Conservation (phyloP, 2,329 filamentous ascomycete species). For the Xylaria sp. region DNA sequence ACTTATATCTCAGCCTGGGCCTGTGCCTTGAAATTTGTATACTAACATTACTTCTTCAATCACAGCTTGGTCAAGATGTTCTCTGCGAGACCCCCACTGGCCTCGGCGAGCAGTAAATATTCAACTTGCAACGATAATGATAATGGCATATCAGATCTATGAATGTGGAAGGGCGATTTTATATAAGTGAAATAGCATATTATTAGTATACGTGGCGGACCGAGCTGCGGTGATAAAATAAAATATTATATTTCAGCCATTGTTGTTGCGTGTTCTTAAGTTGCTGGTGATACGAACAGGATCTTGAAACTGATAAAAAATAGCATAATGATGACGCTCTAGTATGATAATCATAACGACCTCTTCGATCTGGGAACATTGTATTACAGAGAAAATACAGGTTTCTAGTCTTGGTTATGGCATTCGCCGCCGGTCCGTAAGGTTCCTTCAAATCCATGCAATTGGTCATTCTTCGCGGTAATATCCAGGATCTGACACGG, state of each 20-base stretch:
- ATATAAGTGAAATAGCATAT: neutral
- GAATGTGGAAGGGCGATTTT: neutral
- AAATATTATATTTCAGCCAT: neutral
- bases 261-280: neutral
- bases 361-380: too few relatives aligned
- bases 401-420: too few relatives aligned
- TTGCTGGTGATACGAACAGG: neutral
- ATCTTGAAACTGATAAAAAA: too few relatives aligned
- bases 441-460: neutral
- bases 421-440: neutral
- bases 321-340: too few relatives aligned
- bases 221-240: neutral
- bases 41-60: neutral
- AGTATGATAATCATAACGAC: too few relatives aligned
- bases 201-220: neutral
- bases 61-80: slow-evolving; percentile 17
- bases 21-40: neutral
- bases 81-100: slow-evolving; percentile 21
- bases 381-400: too few relatives aligned
- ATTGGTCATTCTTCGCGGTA: neutral
- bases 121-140: neutral
- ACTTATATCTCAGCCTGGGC: neutral
- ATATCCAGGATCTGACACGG: neutral
- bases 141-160: neutral
- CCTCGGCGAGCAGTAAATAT: slow-evolving; percentile 21